Base-by-base conservation (phyloP, 352 stramenopile species). In the Globisporangium apiculatum region DNA sequence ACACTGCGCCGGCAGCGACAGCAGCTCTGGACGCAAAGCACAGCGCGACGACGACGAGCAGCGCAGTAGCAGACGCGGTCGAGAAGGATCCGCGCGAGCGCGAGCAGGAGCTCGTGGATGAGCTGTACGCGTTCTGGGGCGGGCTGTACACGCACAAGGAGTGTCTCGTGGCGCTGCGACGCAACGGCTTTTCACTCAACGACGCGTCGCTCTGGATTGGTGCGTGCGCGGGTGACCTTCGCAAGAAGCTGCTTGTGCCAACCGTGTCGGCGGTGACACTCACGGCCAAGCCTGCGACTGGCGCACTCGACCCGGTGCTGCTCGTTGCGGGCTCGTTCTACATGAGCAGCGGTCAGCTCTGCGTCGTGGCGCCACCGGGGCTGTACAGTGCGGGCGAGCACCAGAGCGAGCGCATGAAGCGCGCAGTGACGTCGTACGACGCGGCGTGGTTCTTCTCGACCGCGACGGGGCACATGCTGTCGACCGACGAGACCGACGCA, bases 271-370 rank as follows among this genome's bases (percentile, higher is more conserved):
- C 60, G 11, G 64, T 82, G 4, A 54, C 62, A 15, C 60, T 82
- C 2, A 57, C 61, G 5, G 56, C 63, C 36, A 75, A 75, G 47
- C 18, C 66, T 5, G 73, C 69, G n/a, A 62, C 64, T 0, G 66
- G 65, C 48, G 69, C 65, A 3, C 50, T 91, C 35, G 81, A 91
- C 62, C 81, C 81, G n/a, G 77, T 89, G 48, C 46, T 91, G 36
- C 69, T 91, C 6, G 76, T 91, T 31, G 81, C 79, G 5, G 81
- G 79, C 11, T 86, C 81, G 47, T 89, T 89, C 47, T 91, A 86
- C 53, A 69, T 71, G 14, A 78, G 72, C n/a, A 68, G 66, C 8
- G 67, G 62, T 5, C 72, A 89, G 35, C 57, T 91, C 17, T 88
- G 81, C 41, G 72, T 89, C 37, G 65, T 89, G 51, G 75, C 79